Evolutionary conservation across 805 yeast species (phyloP).

Genomic region (Hanseniaspora taiwanica): DNA sequence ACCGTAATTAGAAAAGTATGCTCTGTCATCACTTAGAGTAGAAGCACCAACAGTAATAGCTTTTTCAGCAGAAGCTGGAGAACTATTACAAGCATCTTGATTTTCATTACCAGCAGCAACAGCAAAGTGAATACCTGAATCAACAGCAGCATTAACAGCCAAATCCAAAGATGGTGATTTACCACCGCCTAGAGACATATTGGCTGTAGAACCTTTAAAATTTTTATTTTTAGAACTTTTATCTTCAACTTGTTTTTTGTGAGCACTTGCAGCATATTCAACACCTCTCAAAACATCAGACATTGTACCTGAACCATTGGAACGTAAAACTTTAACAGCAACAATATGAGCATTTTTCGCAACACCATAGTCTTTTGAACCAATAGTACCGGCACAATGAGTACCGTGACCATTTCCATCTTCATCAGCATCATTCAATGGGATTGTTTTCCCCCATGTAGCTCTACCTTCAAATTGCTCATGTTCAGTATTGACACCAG

Average conservation of each 20-base stretch:
- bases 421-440: conserved; percentile 49
- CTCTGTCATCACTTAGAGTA: conserved; percentile 76
- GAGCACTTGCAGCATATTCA: conserved; percentile 69
- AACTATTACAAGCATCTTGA: conserved; percentile 81
- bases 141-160: conserved; percentile 83
- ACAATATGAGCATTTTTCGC: conserved; percentile 69
- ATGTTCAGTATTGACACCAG: conserved; percentile 71
- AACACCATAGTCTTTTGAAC: conserved; percentile 65
- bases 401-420: conserved; percentile 95
- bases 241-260: conserved; percentile 38
- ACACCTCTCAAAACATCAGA: conserved; percentile 77
- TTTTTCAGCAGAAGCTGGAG: conserved; percentile 78
- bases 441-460: conserved; percentile 73
- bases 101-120: conserved; percentile 96
- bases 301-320: conserved; percentile 75
- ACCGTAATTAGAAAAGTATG: conserved; percentile 92
- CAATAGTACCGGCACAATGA: conserved; percentile 95
- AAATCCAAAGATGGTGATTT: conserved; percentile 73
- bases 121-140: conserved; percentile 81
- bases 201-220: conserved; percentile 76
- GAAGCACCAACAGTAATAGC: conserved; percentile 95
- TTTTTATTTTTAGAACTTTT: conserved; percentile 39
- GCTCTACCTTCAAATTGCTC: conserved; percentile 77
- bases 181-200: conserved; percentile 93
- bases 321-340: conserved; percentile 73